phyloP scores from a whole-genome alignment of 257 asterid species.

The Primulina eburnea region DNA sequence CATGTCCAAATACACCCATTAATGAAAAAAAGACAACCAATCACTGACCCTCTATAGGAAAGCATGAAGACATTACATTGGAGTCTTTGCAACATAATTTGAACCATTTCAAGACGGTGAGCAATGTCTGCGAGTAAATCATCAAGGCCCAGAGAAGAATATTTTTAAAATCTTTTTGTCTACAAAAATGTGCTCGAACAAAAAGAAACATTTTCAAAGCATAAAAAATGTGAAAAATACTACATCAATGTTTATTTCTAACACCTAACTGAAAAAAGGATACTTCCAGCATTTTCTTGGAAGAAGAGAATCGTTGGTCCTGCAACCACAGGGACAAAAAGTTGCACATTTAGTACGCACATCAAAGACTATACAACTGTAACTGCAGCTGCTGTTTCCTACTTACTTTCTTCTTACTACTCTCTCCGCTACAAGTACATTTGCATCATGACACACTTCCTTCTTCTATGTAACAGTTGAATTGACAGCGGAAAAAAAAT shows the following conservation, averaged over 20 bases:
- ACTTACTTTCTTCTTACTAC: neutral
- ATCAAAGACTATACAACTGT: neutral
- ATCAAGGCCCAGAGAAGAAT: constrained; percentile 51
- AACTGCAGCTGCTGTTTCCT: constrained; percentile 2
- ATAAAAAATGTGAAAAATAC: neutral
- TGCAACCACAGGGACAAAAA: constrained; percentile 32
- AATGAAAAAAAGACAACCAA: neutral
- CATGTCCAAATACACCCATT: constrained; percentile 9
- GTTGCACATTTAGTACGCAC: neutral
- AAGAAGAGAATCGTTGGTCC: constrained; percentile 96
- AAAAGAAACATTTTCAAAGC: neutral
- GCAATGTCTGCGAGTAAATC: constrained; percentile 68
- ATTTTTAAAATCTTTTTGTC: neutral
- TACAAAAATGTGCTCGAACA: neutral
- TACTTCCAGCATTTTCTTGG: constrained; percentile 99
- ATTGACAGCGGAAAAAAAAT: constrained; percentile 1
- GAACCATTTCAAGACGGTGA: constrained; percentile 97
- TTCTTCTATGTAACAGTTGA: constrained; percentile 10
- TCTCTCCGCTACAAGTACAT: neutral
- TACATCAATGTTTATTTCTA: neutral
- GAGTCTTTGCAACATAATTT: constrained; percentile 72
- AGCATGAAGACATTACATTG: constrained; percentile 99
- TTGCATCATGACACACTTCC: constrained; percentile 10
- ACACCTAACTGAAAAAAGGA: constrained; percentile 39
- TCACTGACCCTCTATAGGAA: constrained; percentile 88